phyloP scores from a whole-genome alignment of 495 filamentous ascomycete species.

The Penicillium coprophilum region DNA sequence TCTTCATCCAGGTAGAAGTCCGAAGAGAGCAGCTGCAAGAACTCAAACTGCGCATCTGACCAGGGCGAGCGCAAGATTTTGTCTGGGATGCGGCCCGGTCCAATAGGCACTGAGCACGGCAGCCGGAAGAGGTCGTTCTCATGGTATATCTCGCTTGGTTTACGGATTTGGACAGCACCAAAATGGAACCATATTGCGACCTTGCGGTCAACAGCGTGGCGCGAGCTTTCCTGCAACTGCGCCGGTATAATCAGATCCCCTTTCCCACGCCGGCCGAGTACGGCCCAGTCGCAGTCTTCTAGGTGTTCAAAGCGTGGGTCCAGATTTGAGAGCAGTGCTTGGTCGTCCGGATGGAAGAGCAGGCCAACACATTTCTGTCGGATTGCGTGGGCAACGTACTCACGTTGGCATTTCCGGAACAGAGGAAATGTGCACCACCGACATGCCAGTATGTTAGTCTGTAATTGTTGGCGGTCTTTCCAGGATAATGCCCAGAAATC shows the following conservation, averaged over 20 bases:
- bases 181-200: conserved; percentile 40
- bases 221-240: conserved; percentile 5
- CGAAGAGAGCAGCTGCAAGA: conserved; percentile 36
- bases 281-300: conserved; percentile 18
- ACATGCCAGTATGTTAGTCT: conserved; percentile 40
- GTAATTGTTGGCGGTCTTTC: conserved; percentile 27
- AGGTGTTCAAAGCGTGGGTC: conserved; percentile 24
- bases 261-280: conserved; percentile 25
- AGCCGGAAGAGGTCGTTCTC: conserved; percentile 37
- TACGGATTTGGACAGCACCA: conserved; percentile 37
- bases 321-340: conserved; percentile 19
- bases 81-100: conserved; percentile 35
- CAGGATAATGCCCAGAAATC: conserved; percentile 31
- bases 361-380: conserved; percentile 27
- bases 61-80: conserved; percentile 47
- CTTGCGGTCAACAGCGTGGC: conserved; percentile 21
- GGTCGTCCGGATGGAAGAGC: conserved; percentile 26
- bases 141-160: conserved; percentile 23
- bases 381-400: conserved; percentile 39
- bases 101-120: conserved; percentile 23
- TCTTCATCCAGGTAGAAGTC: conserved; percentile 42
- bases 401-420: conserved; percentile 41
- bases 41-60: conserved; percentile 42
- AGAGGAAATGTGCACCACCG: conserved; percentile 48
- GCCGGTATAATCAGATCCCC: conserved; percentile 35